These are phyloP conservation scores for Juglanconis sp. DNA, from an alignment of 2,329 filamentous ascomycete genomes.

Conservation along the genomic window DNA sequence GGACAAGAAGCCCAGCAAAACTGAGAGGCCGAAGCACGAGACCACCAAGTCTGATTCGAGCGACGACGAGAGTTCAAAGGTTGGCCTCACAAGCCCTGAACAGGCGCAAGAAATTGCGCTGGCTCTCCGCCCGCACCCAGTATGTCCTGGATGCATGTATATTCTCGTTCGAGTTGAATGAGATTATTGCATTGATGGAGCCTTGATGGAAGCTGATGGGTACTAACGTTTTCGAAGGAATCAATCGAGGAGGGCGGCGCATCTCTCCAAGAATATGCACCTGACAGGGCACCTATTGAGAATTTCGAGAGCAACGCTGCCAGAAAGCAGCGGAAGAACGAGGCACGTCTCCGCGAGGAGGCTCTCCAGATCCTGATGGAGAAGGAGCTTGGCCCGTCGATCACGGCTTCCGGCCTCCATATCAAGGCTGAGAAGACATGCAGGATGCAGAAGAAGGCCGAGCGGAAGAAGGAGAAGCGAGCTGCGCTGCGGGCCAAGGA, in stretches of 20 bases:
- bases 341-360: constrained; percentile 7
- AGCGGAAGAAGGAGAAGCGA: constrained; percentile 10
- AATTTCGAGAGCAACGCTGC: background rate
- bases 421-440: background rate
- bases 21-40: constrained; percentile 14
- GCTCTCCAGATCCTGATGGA: constrained; percentile 7
- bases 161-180: constrained; percentile 9
- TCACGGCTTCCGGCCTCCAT: background rate
- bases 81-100: constrained; percentile 17
- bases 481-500: constrained; percentile 18
- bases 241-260: constrained; percentile 12
- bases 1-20: constrained; percentile 13
- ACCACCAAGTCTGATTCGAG: background rate
- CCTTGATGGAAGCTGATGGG: too few relatives aligned
- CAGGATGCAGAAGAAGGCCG: constrained; percentile 16
- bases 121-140: constrained; percentile 10
- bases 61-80: constrained; percentile 11
- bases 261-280: constrained; percentile 1
- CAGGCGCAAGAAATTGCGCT: constrained; percentile 14
- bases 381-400: background rate
- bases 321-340: constrained; percentile 12
- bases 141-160: background rate
- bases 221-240: background rate
- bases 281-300: background rate
- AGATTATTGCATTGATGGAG: background rate